Conservation (phyloP, 2,329 filamentous ascomycete species). For the Aspergillus sp. region DNA sequence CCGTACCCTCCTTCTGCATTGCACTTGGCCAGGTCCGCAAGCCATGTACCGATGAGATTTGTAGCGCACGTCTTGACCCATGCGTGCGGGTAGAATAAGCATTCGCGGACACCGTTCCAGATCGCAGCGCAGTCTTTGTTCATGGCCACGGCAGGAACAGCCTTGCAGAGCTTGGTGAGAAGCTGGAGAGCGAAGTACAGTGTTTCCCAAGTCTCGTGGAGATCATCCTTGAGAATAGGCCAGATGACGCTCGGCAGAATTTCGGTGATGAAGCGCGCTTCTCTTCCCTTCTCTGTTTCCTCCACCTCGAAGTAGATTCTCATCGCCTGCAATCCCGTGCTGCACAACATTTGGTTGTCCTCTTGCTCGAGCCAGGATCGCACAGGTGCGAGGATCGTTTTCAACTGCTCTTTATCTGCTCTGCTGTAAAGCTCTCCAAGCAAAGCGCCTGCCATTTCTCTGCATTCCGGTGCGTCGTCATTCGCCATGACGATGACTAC, state of each 20-base stretch:
- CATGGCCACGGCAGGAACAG: conserved; percentile 56
- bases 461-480: conserved; percentile 78
- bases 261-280: conserved; percentile 52
- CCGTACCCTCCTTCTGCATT: conserved; percentile 46
- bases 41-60: conserved; percentile 64
- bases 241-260: conserved; percentile 48
- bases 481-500: conserved; percentile 78
- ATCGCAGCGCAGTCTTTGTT: conserved; percentile 51
- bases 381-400: conserved; percentile 62
- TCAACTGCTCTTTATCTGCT: conserved; percentile 61
- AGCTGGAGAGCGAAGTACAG: conserved; percentile 64
- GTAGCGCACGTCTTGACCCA: conserved; percentile 70
- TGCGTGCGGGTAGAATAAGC: conserved; percentile 61
- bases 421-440: conserved; percentile 72
- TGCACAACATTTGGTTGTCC: conserved; percentile 60
- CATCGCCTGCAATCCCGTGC: conserved; percentile 71
- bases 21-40: conserved; percentile 65
- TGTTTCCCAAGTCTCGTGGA: conserved; percentile 56
- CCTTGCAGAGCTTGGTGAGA: conserved; percentile 57
- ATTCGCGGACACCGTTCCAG: conserved; percentile 61
- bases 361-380: conserved; percentile 67
- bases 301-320: conserved; percentile 69
- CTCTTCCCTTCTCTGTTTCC: conserved; percentile 56
- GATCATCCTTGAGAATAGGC: conserved; percentile 39
- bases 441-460: conserved; percentile 68